Base-by-base conservation (phyloP, 495 filamentous ascomycete species). In the Aspergillus sclerotioniger region DNA sequence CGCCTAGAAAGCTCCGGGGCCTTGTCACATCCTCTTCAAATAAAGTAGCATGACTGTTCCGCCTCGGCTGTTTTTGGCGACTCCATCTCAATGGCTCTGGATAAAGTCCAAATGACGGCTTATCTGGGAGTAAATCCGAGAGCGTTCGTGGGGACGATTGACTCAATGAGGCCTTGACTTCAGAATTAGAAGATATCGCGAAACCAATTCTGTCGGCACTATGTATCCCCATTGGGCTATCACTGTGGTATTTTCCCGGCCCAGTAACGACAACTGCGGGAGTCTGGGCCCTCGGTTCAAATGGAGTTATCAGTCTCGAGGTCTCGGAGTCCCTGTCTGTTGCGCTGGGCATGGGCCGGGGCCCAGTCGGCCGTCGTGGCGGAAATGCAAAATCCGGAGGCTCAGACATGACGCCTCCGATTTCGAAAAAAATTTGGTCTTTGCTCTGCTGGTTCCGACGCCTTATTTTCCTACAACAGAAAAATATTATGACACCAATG, bases 391-490 rank as follows among this genome's bases (percentile, higher is more conserved):
- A 78, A 16, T 71, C 68, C 2, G 68, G 66, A 41, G 75, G 76
- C 54, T 77, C 72, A 51, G 70, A 64, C 75, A 77, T 77, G 12
- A 62, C 56, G 7, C 74, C 76, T 20, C 75, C 76, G 58, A 76
- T 77, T 51, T 79, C 76, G 48, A 76, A 79, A 29, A 64, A 63
- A n/a, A 71, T 57, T 6, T 54, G 57, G n/a, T 68, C 53, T 25
- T 69, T 56, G 10, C 57, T 57, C 8, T 61, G 31, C 25, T 62
- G 59, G 13, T 63, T 62, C 21, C 51, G 63, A 32, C 66, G 66
- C 21, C 64, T 65, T 51, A 67, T 66, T 60, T 61, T 74, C 54
- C 70, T 70, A 48, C 66, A 68, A 35, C 64, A 74, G 56, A 69
- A 72, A 45, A 75, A 69, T 8, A 78, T 63, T 2, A 71, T 65